Conservation (phyloP, 2,329 filamentous ascomycete species). For the Trichoderma sp. region DNA sequence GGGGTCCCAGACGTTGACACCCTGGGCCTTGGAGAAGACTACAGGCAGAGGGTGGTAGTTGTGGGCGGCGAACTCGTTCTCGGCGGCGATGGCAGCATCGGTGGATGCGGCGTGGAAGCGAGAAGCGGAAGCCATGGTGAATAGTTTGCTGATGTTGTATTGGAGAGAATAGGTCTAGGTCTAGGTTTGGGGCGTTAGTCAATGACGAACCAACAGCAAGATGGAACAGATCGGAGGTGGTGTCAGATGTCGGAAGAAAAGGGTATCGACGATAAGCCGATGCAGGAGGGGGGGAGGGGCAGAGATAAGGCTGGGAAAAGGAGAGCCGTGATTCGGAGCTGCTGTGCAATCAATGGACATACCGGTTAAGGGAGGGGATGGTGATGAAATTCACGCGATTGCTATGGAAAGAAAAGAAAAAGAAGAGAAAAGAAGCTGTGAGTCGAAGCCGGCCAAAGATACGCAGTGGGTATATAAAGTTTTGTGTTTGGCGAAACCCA, state of each 20-base stretch:
- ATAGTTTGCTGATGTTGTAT: background rate
- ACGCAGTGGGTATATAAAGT: background rate
- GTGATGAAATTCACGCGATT: background rate
- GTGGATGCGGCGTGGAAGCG: constrained; percentile 76
- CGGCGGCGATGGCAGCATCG: constrained; percentile 71
- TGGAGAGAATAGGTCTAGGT: background rate
- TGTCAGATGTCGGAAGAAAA: background rate
- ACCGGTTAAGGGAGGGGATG: background rate
- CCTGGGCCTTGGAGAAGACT: constrained; percentile 82
- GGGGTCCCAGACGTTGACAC: constrained; percentile 92
- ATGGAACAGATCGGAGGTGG: background rate
- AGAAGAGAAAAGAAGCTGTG: background rate
- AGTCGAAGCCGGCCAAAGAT: background rate
- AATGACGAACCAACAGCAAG: background rate
- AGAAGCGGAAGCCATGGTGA: constrained; percentile 54
- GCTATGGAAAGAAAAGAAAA: background rate
- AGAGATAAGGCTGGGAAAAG: background rate
- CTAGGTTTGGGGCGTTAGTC: background rate
- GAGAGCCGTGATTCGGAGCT: background rate
- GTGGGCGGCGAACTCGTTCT: constrained; percentile 86
- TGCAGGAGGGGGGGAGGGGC: constrained; percentile 8
- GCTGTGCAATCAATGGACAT: background rate
- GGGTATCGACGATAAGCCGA: background rate
- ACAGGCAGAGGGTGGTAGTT: constrained; percentile 98
- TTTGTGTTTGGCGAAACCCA: background rate